phyloP scores from a whole-genome alignment of 208 protist species.

The Novymonas esmeraldas region DNA sequence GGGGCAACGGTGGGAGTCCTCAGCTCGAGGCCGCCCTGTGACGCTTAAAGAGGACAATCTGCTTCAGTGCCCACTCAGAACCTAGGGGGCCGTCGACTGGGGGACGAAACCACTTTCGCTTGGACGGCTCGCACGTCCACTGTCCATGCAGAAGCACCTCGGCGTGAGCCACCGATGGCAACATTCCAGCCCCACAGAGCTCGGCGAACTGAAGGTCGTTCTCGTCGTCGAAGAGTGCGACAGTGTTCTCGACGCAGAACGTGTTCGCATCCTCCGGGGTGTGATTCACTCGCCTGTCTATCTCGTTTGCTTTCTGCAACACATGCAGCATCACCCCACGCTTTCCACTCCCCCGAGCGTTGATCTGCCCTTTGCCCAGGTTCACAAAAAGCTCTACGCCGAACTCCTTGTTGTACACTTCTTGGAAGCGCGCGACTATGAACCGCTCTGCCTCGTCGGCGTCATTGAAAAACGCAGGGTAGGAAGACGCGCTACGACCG shows the following conservation, averaged over 20 bases:
- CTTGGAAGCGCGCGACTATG: constrained; percentile 16
- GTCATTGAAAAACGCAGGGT: constrained; percentile 4
- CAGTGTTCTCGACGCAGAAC: constrained; percentile 21
- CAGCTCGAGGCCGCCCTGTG: background rate
- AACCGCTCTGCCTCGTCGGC: constrained; percentile 27
- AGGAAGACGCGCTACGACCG: background rate
- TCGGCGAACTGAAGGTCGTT: constrained; percentile 44
- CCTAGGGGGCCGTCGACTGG: constrained; percentile 39
- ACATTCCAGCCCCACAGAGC: constrained; percentile 37
- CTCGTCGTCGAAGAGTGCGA: constrained; percentile 44
- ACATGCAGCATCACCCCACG: constrained; percentile 31
- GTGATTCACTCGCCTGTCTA: background rate
- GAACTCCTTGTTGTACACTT: constrained; percentile 15
- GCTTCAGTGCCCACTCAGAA: constrained; percentile 39
- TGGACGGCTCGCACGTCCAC: constrained; percentile 5
- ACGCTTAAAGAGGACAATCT: constrained; percentile 40
- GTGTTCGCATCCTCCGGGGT: background rate
- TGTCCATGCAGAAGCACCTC: constrained; percentile 27
- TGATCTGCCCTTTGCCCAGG: constrained; percentile 41
- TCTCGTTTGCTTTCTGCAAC: background rate
- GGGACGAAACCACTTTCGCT: constrained; percentile 28
- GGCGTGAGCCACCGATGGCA: constrained; percentile 42
- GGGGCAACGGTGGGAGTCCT: background rate
- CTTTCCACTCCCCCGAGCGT: constrained; percentile 36
- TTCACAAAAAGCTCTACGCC: constrained; percentile 33